Evolutionary conservation across 2,329 filamentous ascomycete species (phyloP).

Genomic region (Aureobasidium mangrovei): DNA sequence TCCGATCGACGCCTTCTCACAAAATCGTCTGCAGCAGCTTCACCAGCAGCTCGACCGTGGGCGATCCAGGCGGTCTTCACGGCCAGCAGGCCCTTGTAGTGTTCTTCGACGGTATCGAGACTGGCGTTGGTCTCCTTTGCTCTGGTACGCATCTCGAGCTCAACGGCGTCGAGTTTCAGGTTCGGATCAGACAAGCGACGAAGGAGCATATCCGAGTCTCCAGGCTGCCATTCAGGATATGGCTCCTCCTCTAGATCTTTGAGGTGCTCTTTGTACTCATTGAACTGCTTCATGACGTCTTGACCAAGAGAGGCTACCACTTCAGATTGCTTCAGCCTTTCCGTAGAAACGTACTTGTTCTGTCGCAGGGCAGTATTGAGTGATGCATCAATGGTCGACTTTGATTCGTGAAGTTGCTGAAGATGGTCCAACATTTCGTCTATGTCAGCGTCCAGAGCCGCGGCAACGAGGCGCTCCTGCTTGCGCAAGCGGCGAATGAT

Average conservation of each 20-base stretch:
- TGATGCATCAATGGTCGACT: not conserved
- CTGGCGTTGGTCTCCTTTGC: not conserved
- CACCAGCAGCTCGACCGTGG: not conserved
- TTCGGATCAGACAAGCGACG: not conserved
- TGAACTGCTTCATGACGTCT: not conserved
- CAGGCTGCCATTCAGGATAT: conserved; percentile 1
- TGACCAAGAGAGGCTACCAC: not conserved
- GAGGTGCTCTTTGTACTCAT: not conserved
- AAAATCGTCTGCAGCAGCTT: not conserved
- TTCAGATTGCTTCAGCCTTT: not conserved
- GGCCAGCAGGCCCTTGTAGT: not conserved
- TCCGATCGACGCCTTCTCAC: not conserved
- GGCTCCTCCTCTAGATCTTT: conserved; percentile 8
- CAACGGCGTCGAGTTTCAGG: not conserved
- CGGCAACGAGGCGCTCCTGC: not conserved
- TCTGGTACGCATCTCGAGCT: not conserved
- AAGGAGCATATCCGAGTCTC: not conserved
- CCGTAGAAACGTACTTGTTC: conserved; percentile 9
- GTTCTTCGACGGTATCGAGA: not conserved
- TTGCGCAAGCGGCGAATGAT: conserved; percentile 2
- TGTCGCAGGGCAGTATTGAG: not conserved
- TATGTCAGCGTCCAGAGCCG: not conserved
- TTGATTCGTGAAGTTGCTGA: not conserved
- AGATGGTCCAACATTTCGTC: not conserved
- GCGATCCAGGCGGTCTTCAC: not conserved